phyloP scores from a whole-genome alignment of 768 basidiomycete species.

The Macrocybe gigantea region DNA sequence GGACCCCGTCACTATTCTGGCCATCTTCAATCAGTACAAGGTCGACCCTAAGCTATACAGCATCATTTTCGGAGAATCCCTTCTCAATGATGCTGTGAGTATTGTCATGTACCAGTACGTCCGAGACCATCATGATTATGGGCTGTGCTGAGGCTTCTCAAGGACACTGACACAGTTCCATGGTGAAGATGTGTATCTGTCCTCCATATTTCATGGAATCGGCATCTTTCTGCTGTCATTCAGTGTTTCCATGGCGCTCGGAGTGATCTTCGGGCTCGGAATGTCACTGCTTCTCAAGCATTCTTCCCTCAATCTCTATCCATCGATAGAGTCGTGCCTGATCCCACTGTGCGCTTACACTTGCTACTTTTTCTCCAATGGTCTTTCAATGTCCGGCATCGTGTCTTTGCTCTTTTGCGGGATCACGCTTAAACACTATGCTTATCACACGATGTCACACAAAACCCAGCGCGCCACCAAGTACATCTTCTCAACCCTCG shows the following conservation, averaged over 20 bases:
- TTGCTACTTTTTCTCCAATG: conserved; percentile 99
- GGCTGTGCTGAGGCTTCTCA: conserved; percentile 1
- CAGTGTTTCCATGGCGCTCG: conserved; percentile 90
- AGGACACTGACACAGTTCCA: conserved; percentile 93
- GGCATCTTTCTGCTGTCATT: conserved; percentile 97
- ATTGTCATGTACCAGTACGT: conserved; percentile 99
- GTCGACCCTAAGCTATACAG: conserved; percentile 98
- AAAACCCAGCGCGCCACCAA: conserved; percentile 91
- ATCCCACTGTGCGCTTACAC: conserved; percentile 94
- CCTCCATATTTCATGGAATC: conserved; percentile 91
- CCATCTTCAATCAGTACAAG: conserved; percentile 98
- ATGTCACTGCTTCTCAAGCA: conserved; percentile 95
- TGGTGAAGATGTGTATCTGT: conserved; percentile 78
- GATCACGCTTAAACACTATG: conserved; percentile 98
- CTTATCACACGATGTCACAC: conserved; percentile 98
- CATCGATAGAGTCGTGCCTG: conserved; percentile 96
- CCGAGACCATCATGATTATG: neutral
- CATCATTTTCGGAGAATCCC: conserved; percentile 94
- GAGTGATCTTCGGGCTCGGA: conserved; percentile 83
- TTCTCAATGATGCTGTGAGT: conserved; percentile 97
- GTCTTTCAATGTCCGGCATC: conserved; percentile 90
- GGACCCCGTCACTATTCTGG: conserved; percentile 95
- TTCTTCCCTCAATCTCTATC: conserved; percentile 78
- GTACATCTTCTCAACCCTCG: conserved; percentile 92
- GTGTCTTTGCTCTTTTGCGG: conserved; percentile 98